Evolutionary conservation across 352 stramenopile genomes (phyloP), one percentile per base, ranked within the genome.

Genomic region (Phytophthora crassamura): DNA sequence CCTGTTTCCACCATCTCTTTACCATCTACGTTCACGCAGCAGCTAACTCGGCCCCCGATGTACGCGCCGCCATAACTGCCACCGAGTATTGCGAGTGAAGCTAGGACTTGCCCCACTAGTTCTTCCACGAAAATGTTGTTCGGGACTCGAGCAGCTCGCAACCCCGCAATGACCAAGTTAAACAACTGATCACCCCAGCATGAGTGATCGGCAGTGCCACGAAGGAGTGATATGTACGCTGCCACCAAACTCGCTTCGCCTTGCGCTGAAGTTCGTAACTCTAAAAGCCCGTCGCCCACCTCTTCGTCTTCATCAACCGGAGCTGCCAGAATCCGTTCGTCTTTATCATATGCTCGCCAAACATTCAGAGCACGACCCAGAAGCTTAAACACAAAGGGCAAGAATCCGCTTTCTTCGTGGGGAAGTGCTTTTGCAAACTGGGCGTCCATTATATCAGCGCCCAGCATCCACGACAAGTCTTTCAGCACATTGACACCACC

Each of bases 1-100:
- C 86, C 86, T 0, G 71, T 89, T 52, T 94, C 86, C 20, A 90
- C 74, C 11, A 86, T 81, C 28, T 90, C 84, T 57, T 89, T 94
- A 2, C 72, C 80, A 33, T 94, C 83, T 22, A 92, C 84, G 15
- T 81, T 93, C 25, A 90, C 84, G 46, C 80, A 88, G 51, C 82
- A 91, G 9, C 76, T 85, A 2, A 93, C 80, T n/a, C 84, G 74
- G 9, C 75, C 79, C 46, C 82, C 81, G 14, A 91, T 62, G 45
- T 67, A 74, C 11, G 78, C 66, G 15, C 80, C 81, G 25, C 70
- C 51, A 30, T 88, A 89, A 10, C 22, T 78, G 28, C 86, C 86
- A 48, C 86, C 86, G 18, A 91, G 67, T 12, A 94, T 35, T 4
- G 70, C 64, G 40, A 90, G 71, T 3, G 74, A 77, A 15, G 82